These are phyloP conservation scores for Ceratobasidium sp. DNA, from an alignment of 1,284 basidiomycete genomes.

Conservation along the genomic window DNA sequence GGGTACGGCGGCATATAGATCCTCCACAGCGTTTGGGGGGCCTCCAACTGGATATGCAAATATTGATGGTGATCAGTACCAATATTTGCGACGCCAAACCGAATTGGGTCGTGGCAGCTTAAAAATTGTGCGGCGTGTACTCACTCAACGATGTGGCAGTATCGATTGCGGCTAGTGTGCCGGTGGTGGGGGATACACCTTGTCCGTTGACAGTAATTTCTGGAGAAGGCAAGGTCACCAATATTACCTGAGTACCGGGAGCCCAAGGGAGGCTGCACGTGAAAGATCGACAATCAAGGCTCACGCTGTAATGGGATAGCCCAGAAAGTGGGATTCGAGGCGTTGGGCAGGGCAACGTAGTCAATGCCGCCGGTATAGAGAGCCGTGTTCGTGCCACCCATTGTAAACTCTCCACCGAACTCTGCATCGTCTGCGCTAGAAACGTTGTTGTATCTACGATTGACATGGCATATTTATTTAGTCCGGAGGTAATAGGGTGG, in stretches of 20 bases:
- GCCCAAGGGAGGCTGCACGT: background rate
- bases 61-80: background rate
- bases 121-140: background rate
- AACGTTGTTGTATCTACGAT: slow-evolving; percentile 67
- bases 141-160: slow-evolving; percentile 56
- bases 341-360: slow-evolving; percentile 58
- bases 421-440: slow-evolving; percentile 63
- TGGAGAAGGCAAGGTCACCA: slow-evolving; percentile 31
- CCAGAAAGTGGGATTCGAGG: slow-evolving; percentile 39
- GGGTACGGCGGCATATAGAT: slow-evolving; percentile 52
- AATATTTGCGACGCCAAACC: slow-evolving; percentile 1
- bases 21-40: slow-evolving; percentile 48
- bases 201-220: slow-evolving; percentile 50
- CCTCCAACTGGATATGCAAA: slow-evolving; percentile 46
- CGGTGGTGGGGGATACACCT: slow-evolving; percentile 15
- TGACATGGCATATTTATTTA: background rate
- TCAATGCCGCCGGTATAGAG: slow-evolving; percentile 84
- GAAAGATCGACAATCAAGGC: slow-evolving; percentile 16
- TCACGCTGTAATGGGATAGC: slow-evolving; percentile 40
- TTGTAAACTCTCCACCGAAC: slow-evolving; percentile 81
- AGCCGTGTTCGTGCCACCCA: slow-evolving; percentile 75
- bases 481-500: slow-evolving; percentile 19
- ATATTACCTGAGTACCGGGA: slow-evolving; percentile 5
- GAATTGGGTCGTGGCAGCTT: background rate
- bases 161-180: slow-evolving; percentile 55